Evolutionary conservation across 768 basidiomycete genomes (phyloP).

Genomic region (Lactifluus rugatus): DNA sequence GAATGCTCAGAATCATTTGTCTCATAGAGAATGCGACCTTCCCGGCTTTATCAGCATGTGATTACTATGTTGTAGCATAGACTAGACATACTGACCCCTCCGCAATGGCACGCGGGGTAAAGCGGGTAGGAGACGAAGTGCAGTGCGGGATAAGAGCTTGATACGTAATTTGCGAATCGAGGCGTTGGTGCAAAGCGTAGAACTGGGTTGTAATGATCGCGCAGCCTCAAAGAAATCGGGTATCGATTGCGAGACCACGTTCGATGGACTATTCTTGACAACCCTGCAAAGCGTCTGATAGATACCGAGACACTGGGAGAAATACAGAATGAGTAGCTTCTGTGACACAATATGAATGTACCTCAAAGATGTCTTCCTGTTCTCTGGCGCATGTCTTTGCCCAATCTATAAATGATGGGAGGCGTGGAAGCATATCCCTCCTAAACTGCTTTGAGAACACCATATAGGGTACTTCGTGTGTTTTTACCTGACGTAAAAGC

Average conservation of each 20-base stretch:
- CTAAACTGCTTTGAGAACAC: slow-evolving; percentile 28
- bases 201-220: slow-evolving; percentile 32
- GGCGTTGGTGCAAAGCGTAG: slow-evolving; percentile 44
- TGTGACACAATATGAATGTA: neutral
- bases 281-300: slow-evolving; percentile 65
- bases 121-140: slow-evolving; percentile 51
- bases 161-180: slow-evolving; percentile 56
- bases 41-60: neutral
- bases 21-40: neutral
- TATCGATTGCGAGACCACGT: slow-evolving; percentile 39
- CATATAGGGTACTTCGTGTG: slow-evolving; percentile 7
- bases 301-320: slow-evolving; percentile 50
- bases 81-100: slow-evolving; percentile 31
- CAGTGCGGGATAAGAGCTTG: slow-evolving; percentile 61
- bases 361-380: slow-evolving; percentile 14
- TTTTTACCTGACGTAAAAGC: slow-evolving; percentile 64
- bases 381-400: neutral
- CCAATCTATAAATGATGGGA: slow-evolving; percentile 13
- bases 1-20: slow-evolving; percentile 17
- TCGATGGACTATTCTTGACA: slow-evolving; percentile 49
- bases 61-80: neutral
- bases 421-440: slow-evolving; percentile 36
- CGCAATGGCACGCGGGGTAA: slow-evolving; percentile 28
- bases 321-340: neutral
- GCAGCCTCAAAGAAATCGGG: slow-evolving; percentile 38